Base-by-base conservation (phyloP, 495 filamentous ascomycete species). In the Hapsidospora chrysogenum region DNA sequence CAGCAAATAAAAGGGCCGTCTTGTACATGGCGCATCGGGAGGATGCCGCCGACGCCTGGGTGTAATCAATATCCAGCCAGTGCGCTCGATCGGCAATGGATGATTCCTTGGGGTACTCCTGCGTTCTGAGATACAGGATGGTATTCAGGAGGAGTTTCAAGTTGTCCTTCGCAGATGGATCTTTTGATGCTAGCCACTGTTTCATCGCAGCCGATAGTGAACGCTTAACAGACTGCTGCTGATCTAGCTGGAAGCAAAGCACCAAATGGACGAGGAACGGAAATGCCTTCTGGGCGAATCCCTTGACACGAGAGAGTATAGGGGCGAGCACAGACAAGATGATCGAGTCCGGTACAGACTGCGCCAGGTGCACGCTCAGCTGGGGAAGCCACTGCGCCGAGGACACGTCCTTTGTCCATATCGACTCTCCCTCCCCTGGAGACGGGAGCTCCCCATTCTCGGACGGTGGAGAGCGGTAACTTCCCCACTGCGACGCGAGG, bases 41-140 rank as follows among this genome's bases (percentile, higher is more conserved):
- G n/a, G 92, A 86, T 37, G 85, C 84, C 25, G 65, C 58, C 3
- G 86, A 76, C 19, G 77, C 80, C 41, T 70, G 61, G 10, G 70
- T 52, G 43, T 78, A 78, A 47, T 94, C 75, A 20, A 96, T 57
- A 20, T 87, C 80, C 20, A 97, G 70, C 89, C 89, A 96, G 32
- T 68, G 65, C 26, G 76, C 60, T 26, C 92, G 74, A 42, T 93
- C 79, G 27, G 72, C 74, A 36, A 77, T 77, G 0, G 82, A 89
- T 2, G 55, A 51, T 51, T 97, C 92, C 4, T 70, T 57, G 2
- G 75, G 74, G n/a, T 72, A 46, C n/a, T 64, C 67, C 49, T 89
- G 86, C 6, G 79, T 82, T 16, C 85, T 74, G 26, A 97, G 64
- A 46, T 94, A 96, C n/a, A 96, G 60, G 34, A 96, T 67, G 9